These are phyloP conservation scores for Phytopythium helicoides DNA, from an alignment of 352 stramenopile species.

Conservation along the genomic window DNA sequence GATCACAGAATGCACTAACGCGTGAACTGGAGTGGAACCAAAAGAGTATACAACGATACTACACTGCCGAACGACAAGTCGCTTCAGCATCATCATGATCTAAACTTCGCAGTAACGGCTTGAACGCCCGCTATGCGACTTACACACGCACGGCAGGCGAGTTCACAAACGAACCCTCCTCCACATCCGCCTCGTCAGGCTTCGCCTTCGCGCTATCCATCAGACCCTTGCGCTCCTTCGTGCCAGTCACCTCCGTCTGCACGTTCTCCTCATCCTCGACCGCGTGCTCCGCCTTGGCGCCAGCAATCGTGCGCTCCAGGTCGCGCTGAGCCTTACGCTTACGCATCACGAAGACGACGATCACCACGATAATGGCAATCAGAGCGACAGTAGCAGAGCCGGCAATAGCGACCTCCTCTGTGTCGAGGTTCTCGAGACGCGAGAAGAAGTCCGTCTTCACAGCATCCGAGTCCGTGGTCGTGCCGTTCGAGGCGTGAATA, in stretches of 20 bases:
- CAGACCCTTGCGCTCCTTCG: conserved; percentile 64
- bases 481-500: no score
- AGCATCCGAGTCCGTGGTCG: no score
- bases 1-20: no score
- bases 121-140: conserved; percentile 9
- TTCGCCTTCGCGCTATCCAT: conserved; percentile 74
- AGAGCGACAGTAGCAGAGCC: conserved; percentile 54
- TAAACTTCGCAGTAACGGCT: conserved; percentile 1
- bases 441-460: no score
- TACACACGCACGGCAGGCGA: conserved; percentile 76
- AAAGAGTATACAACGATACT: background rate
- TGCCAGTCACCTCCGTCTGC: conserved; percentile 46
- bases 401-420: conserved; percentile 65
- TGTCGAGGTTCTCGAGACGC: conserved; percentile 65
- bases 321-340: conserved; percentile 83
- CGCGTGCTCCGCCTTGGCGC: no score
- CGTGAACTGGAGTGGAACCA: no score
- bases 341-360: conserved; percentile 67
- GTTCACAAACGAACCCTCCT: conserved; percentile 82
- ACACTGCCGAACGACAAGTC: background rate
- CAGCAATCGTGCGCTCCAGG: no score
- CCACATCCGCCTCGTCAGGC: conserved; percentile 52
- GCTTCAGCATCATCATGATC: background rate
- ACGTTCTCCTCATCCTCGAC: conserved; percentile 66
- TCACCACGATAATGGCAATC: conserved; percentile 61